Evolutionary conservation across 2,329 filamentous ascomycete species (phyloP).

Genomic region (Biscogniauxia mediterranea): DNA sequence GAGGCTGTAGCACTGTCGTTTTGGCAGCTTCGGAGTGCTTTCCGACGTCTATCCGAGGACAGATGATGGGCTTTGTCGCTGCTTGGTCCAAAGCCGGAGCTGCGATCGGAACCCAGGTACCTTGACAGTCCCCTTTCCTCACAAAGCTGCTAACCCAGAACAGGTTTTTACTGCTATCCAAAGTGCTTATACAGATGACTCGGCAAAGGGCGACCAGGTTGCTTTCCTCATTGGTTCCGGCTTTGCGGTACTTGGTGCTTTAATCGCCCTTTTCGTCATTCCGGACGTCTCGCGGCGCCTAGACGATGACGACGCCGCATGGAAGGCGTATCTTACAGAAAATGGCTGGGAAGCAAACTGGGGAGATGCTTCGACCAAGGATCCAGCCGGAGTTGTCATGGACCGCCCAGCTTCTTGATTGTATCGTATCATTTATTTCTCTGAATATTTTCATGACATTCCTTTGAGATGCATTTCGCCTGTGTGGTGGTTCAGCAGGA

Average conservation of each 20-base stretch:
- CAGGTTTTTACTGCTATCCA: conserved; percentile 50
- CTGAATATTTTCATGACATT: no score
- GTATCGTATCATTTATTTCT: neutral
- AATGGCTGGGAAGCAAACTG: conserved; percentile 40
- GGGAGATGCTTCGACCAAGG: conserved; percentile 31
- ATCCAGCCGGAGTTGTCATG: conserved; percentile 27
- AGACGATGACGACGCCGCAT: conserved; percentile 43
- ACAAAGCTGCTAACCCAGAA: neutral
- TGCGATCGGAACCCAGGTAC: conserved; percentile 44
- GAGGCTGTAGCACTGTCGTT: conserved; percentile 34
- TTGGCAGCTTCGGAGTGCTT: conserved; percentile 46
- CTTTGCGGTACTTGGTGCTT: conserved; percentile 45
- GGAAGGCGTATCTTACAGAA: conserved; percentile 42
- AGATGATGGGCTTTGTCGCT: conserved; percentile 47
- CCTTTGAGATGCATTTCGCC: no score
- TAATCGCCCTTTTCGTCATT: conserved; percentile 45
- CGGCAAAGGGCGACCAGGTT: conserved; percentile 45
- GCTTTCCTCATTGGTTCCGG: conserved; percentile 50
- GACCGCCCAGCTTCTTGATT: conserved; percentile 6
- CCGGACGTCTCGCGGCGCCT: conserved; percentile 42
- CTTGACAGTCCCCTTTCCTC: neutral
- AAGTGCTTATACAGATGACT: conserved; percentile 38
- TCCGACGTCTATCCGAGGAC: conserved; percentile 48
- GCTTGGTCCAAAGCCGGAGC: conserved; percentile 50
- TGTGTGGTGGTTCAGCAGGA: no score